phyloP scores from a whole-genome alignment of 2,329 filamentous ascomycete species.

The Aspergillus pseudoglaucus region DNA sequence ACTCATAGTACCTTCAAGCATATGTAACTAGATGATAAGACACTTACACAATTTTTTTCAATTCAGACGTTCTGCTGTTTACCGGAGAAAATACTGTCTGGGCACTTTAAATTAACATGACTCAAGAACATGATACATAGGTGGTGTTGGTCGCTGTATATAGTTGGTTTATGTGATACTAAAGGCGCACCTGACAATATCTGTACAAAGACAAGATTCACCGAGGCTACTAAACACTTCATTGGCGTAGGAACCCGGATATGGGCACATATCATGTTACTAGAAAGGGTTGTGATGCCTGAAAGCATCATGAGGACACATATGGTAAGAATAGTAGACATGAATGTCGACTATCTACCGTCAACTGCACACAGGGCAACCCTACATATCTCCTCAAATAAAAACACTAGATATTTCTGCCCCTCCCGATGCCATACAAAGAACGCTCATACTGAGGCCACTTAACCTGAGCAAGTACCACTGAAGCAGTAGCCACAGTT shows the following conservation, averaged over 20 bases:
- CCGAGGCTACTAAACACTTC: not conserved
- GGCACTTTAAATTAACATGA: not conserved
- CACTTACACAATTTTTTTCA: not conserved
- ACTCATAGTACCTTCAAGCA: not conserved
- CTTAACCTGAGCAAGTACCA: not conserved
- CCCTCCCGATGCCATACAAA: not conserved
- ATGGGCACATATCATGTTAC: not conserved
- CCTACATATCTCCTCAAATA: not conserved
- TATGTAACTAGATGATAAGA: not conserved
- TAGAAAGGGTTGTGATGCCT: not conserved
- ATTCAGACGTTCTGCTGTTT: not conserved
- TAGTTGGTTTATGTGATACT: not conserved
- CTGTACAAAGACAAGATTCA: not conserved
- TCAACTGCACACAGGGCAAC: not conserved
- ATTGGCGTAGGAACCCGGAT: not conserved
- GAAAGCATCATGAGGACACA: not conserved
- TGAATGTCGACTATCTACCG: not conserved
- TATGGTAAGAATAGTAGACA: not conserved
- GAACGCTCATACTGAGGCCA: not conserved
- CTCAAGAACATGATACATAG: not conserved
- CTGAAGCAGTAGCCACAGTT: not conserved
- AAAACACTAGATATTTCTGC: not conserved
- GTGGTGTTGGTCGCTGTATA: not conserved
- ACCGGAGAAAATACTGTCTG: not conserved
- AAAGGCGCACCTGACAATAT: not conserved